Conservation (phyloP, 441 rosid genomes). For the Aleurites moluccanus region DNA sequence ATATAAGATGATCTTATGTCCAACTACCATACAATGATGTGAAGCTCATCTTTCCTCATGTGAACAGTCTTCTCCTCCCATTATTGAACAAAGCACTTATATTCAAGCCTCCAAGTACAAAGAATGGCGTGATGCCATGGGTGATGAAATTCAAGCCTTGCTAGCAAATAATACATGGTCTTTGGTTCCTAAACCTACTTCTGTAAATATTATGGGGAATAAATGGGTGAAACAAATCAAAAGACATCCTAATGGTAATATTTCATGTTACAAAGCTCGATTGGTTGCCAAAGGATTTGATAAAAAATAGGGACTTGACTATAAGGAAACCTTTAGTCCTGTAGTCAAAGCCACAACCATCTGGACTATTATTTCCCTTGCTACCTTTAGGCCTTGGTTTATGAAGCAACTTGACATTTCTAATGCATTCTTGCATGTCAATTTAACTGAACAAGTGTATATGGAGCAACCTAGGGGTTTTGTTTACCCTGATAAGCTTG, state of each 20-base stretch:
- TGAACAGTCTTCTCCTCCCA: neutral
- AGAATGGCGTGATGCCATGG: neutral
- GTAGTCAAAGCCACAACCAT: neutral
- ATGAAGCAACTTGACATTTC: neutral
- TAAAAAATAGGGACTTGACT: neutral
- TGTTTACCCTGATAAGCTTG: accelerated
- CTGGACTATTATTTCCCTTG: neutral
- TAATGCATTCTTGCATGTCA: neutral
- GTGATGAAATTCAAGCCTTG: too few relatives aligned
- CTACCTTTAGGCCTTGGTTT: neutral
- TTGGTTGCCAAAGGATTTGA: neutral
- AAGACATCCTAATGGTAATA: neutral
- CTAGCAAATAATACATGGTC: too few relatives aligned
- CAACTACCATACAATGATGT: too few relatives aligned
- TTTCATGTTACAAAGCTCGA: neutral
- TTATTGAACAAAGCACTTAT: neutral
- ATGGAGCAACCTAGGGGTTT: neutral
- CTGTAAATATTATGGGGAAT: too few relatives aligned
- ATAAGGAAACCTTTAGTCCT: neutral
- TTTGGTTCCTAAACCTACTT: too few relatives aligned
- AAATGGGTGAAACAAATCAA: neutral
- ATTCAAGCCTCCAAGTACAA: neutral
- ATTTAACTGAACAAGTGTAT: neutral
- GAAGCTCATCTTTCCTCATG: too few relatives aligned
- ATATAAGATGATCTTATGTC: neutral